Conservation (phyloP, 345 rosid species). For the Citrus trifoliata region DNA sequence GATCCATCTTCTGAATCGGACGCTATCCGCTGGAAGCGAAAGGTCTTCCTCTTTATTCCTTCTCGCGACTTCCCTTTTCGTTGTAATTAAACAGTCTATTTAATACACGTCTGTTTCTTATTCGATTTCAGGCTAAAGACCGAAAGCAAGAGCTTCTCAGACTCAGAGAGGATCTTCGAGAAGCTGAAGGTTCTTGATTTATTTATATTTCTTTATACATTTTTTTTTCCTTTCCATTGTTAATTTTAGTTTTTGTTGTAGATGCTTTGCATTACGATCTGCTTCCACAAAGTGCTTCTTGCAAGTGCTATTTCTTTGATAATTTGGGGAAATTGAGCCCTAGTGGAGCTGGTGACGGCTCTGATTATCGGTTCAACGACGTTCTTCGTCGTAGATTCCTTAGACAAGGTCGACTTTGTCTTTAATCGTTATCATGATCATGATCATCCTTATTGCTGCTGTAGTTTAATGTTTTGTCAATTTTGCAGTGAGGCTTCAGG, state of each 20-base stretch:
- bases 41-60: constrained; percentile 41
- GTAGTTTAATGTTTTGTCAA: neutral
- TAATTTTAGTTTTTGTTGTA: constrained; percentile 15
- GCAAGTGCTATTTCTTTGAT: constrained; percentile 89
- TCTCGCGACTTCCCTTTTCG: neutral
- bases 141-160: constrained; percentile 70
- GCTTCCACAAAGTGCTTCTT: constrained; percentile 58
- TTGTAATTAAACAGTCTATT: constrained; percentile 7
- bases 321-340: constrained; percentile 62
- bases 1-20: constrained; percentile 35
- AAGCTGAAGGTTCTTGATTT: constrained; percentile 56
- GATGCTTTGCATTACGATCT: constrained; percentile 56
- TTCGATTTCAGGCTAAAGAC: constrained; percentile 63
- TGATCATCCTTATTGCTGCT: neutral
- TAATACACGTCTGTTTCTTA: neutral
- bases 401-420: constrained; percentile 51
- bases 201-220: neutral
- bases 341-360: constrained; percentile 32
- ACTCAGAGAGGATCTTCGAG: constrained; percentile 73
- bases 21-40: constrained; percentile 80
- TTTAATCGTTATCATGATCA: neutral
- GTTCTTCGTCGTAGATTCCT: constrained; percentile 81
- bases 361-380: constrained; percentile 50
- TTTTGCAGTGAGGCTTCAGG: constrained; percentile 53
- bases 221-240: too few species aligned